phyloP scores from a whole-genome alignment of 2,329 filamentous ascomycete species.

The Malbranchea zuffiana region DNA sequence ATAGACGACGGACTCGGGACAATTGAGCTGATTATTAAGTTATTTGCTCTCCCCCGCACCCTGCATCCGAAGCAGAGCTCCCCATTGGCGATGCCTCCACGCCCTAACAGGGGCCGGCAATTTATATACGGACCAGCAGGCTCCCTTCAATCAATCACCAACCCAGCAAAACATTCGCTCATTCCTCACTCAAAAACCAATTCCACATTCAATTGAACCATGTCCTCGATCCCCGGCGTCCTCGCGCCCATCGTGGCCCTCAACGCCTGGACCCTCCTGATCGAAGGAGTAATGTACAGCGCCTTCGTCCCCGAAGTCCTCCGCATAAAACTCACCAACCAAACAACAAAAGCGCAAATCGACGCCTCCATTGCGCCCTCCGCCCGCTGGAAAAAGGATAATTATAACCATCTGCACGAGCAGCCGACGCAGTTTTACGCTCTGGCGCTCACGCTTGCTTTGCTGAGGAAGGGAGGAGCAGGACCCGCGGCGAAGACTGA shows the following conservation, averaged over 20 bases:
- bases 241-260: constrained; percentile 26
- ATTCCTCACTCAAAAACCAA: background rate
- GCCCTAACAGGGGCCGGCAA: too few relatives aligned
- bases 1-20: too few relatives aligned
- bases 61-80: too few relatives aligned
- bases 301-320: constrained; percentile 29
- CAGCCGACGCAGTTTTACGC: constrained; percentile 39
- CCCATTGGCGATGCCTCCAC: too few relatives aligned
- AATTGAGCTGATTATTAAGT: too few relatives aligned
- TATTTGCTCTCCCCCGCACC: too few relatives aligned
- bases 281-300: constrained; percentile 35
- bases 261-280: constrained; percentile 32
- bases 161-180: too few relatives aligned
- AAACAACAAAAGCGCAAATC: constrained; percentile 20
- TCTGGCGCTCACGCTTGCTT: constrained; percentile 26
- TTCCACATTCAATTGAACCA: too few relatives aligned
- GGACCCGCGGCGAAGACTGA: constrained; percentile 21
- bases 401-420: constrained; percentile 37
- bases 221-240: constrained; percentile 14
- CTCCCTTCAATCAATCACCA: too few relatives aligned
- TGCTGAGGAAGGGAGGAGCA: constrained; percentile 16
- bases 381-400: constrained; percentile 32
- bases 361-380: constrained; percentile 19
- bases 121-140: too few relatives aligned
- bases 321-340: constrained; percentile 12